A percentile compares a stretch with the other conserved stretches of the same genome.
These are phyloP conservation scores for Fusarium stilboides DNA, from an alignment of 2,329 filamentous ascomycete genomes.

Conservation along the genomic window DNA sequence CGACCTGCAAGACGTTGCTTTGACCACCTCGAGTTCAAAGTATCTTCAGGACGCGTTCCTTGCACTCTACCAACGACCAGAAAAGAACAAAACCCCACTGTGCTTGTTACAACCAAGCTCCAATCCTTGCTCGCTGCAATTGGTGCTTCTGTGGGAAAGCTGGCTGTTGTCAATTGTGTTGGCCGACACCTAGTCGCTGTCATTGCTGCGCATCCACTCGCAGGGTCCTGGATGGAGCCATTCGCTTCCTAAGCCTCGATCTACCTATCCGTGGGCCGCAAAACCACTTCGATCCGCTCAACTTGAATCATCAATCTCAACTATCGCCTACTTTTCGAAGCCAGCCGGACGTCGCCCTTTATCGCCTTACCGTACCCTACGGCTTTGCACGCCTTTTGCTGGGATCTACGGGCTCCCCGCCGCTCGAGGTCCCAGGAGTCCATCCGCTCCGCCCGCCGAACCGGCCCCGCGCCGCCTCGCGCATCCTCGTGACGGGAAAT, in stretches of 20 bases:
- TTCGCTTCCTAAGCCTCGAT: slow-evolving; percentile 48
- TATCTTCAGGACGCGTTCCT: not conserved
- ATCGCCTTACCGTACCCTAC: slow-evolving; percentile 15
- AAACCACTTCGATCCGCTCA: slow-evolving; percentile 49
- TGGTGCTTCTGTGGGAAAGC: slow-evolving; percentile 30
- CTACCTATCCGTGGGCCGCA: slow-evolving; percentile 46
- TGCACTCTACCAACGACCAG: slow-evolving; percentile 1
- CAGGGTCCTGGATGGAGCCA: slow-evolving; percentile 50
- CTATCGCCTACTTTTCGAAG: slow-evolving; percentile 27
- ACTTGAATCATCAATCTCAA: slow-evolving; percentile 41
- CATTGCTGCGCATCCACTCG: slow-evolving; percentile 36
- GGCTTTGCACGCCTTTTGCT: slow-evolving; percentile 40
- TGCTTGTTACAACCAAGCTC: slow-evolving; percentile 13
- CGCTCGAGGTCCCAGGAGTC: slow-evolving; percentile 48
- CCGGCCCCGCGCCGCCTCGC: slow-evolving; percentile 49
- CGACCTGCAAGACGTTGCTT: slow-evolving; percentile 6
- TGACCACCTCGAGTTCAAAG: slow-evolving; percentile 1
- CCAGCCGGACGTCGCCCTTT: slow-evolving; percentile 5
- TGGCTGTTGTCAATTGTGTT: slow-evolving; percentile 21
- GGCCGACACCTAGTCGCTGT: slow-evolving; percentile 18
- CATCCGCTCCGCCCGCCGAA: slow-evolving; percentile 45
- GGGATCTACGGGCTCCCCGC: slow-evolving; percentile 49
- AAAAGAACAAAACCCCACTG: slow-evolving; percentile 1
- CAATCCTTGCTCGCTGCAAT: slow-evolving; percentile 22
- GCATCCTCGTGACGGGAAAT: slow-evolving; percentile 50